Evolutionary conservation across 768 basidiomycete species (phyloP), one percentile per base, ranked within the genome.

Genomic region (Leucosporidium yakuticum): DNA sequence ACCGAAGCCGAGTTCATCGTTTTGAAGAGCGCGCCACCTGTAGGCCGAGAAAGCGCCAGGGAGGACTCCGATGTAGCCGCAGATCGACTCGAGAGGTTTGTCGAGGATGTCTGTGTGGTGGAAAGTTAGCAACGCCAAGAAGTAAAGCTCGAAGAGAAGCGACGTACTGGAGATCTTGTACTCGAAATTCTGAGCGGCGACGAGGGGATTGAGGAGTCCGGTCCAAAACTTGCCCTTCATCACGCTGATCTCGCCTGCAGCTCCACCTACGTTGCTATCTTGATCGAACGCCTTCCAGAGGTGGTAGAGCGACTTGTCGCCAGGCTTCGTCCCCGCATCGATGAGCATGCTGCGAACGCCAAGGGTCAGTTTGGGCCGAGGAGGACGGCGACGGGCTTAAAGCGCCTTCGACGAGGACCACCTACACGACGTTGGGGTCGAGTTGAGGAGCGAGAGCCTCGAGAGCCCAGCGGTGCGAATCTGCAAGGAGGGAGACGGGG

Each of bases 311-410:
- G 89, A 90, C 75, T 87, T 90, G 62, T 84, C 86, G 20, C 85
- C 85, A 0, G 94, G 94, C 44, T 89, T 85, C 5, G 94, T 97
- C 1, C 94, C 94, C n/a, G 96, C 91, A 71, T 97, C 94, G 63
- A 97, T 81, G 32, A 97, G 82, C 61, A 25, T 56, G 50, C 50
- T 44, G 34, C 34, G 39, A 44, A 44, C 6, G 39, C 3, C 50
- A 21, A 51, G 23, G 23, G 50, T 51, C 25, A 23, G 50, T 9
- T 27, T 51, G 8, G 25, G 50, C 50, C 2, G 3, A 11, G 23
- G 14, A 17, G 23, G 4, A 51, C 2, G 4, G 50, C 3, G 39
- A 19, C 15, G 21, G 50, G 9, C 12, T 12, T 48, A 21, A 21
- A 48, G 11, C 47, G 47, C 12, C 47, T 48, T 48, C 11, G 14